Percentiles rank a stretch among this genome's conserved stretches.
Evolutionary conservation across 2,329 filamentous ascomycete species (phyloP).

Genomic region (Epichloe coenophiala): DNA sequence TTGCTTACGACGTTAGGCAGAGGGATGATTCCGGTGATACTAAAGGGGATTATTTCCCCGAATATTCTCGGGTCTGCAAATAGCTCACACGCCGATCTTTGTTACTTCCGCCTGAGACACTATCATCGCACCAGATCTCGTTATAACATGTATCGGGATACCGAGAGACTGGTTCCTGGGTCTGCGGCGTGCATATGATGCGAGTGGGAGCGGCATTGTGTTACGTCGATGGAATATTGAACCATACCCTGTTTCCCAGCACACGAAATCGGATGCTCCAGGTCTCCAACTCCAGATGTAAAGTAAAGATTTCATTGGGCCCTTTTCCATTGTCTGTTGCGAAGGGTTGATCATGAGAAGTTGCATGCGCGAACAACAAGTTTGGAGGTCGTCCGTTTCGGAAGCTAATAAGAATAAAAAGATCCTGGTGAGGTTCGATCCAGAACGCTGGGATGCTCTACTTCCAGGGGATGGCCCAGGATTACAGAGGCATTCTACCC

Average conservation of each 20-base stretch:
- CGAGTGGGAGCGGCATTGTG: not conserved
- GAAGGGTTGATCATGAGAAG: too few relatives aligned
- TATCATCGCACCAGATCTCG: not conserved
- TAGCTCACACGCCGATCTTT: not conserved
- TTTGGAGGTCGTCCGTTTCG: not conserved
- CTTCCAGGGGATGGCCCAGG: not conserved
- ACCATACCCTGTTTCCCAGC: not conserved
- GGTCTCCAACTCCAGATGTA: not conserved
- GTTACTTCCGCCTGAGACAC: not conserved
- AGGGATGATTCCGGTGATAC: not conserved
- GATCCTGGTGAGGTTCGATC: not conserved
- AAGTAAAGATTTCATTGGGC: not conserved
- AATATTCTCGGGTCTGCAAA: not conserved
- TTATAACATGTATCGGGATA: not conserved
- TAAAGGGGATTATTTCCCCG: not conserved
- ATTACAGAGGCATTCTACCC: not conserved
- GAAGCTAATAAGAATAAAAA: too few relatives aligned
- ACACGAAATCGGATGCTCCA: not conserved
- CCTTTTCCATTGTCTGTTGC: not conserved
- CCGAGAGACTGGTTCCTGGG: slow-evolving; percentile 3
- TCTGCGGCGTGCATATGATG: not conserved
- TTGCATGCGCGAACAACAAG: too few relatives aligned
- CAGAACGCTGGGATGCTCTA: not conserved
- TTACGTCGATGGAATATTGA: not conserved
- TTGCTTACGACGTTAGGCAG: too few relatives aligned